Evolutionary conservation across 2,329 filamentous ascomycete genomes (phyloP).

Genomic region (Drechmeria coniospora): DNA sequence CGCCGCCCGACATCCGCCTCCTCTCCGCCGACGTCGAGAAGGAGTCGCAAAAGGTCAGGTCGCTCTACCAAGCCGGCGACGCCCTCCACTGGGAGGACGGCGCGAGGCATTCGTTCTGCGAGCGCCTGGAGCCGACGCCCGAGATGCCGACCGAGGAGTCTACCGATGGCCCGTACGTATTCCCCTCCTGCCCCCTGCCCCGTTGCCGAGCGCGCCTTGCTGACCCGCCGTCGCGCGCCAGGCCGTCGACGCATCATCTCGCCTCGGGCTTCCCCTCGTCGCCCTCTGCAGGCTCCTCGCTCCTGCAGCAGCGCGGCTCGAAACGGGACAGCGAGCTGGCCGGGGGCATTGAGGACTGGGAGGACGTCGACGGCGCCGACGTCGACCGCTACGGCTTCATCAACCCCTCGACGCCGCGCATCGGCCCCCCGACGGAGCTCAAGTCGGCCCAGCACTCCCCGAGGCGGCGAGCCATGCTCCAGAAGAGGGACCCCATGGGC

Average conservation of each 20-base stretch:
- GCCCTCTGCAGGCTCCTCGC: constrained; percentile 28
- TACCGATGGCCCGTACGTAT: constrained; percentile 41
- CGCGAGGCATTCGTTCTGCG: constrained; percentile 29
- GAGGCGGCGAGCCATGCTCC: constrained; percentile 30
- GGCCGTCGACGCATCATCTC: constrained; percentile 13
- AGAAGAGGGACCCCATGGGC: constrained; percentile 18
- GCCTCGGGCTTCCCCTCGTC: constrained; percentile 19
- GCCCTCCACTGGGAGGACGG: constrained; percentile 37
- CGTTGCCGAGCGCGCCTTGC: constrained; percentile 5
- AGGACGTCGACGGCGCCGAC: constrained; percentile 43
- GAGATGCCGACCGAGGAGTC: constrained; percentile 37
- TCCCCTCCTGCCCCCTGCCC: constrained; percentile 24
- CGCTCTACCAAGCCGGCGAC: constrained; percentile 45
- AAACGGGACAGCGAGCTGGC: constrained; percentile 32
- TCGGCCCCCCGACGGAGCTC: constrained; percentile 24
- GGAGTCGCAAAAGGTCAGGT: constrained; percentile 53
- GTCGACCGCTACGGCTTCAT: constrained; percentile 59
- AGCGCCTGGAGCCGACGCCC: constrained; percentile 31
- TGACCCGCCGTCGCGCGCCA: constrained; percentile 11
- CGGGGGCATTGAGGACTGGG: constrained; percentile 51
- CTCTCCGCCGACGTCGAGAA: constrained; percentile 40
- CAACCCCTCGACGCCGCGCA: constrained; percentile 24
- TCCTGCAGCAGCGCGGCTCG: constrained; percentile 22
- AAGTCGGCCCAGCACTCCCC: constrained; percentile 27
- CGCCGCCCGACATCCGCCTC: constrained; percentile 32